Evolutionary conservation across 805 yeast species (phyloP), one percentile per base, ranked within the genome.

Genomic region (Candida incommunis): DNA sequence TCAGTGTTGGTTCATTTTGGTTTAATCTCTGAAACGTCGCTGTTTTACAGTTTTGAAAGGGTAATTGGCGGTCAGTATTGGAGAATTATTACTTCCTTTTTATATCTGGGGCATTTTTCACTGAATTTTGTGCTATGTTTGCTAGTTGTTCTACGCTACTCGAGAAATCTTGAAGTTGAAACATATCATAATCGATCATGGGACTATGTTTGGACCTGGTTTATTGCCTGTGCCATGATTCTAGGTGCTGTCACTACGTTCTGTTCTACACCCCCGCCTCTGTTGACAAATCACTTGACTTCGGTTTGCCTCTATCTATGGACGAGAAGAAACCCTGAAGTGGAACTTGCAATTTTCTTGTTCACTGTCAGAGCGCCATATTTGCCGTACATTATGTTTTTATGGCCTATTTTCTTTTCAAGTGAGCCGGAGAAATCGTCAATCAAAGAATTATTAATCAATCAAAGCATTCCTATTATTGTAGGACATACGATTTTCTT

Each of bases 71-170:
- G 23, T n/a, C 52, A 67, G 51, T 58, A 59, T 44, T 69, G 71
- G 68, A 50, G 73, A 23, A 42, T 71, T 31, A 15, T 68, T 3
- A 65, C 72, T 15, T 56, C 70, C 2, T 62, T 71, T 43, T 34
- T 69, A 2, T 69, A 70, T 48, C 62, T 62, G 46, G 76, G 75
- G 1, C 56, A 59, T 21, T 56, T 76, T 13, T 62, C 68, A 13
- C 45, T 63, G 41, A 65, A 66, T 42, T 54, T 66, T 20, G 40
- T 62, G 3, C 47, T 68, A 18, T 57, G 60, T 37, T 46, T 69
- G 25, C 66, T 54, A 47, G 57, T 67, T 44, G 52, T 68, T 64
- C 4, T 68, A 72, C 72, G 27, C 27, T 25, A 9, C 13, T 25
- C 27, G 13, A 25, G 27, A 25, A 25, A 7, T 25, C 13, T 25